These are phyloP conservation scores for Peronospora farinosa DNA, from an alignment of 352 stramenopile genomes.

Conservation along the genomic window DNA sequence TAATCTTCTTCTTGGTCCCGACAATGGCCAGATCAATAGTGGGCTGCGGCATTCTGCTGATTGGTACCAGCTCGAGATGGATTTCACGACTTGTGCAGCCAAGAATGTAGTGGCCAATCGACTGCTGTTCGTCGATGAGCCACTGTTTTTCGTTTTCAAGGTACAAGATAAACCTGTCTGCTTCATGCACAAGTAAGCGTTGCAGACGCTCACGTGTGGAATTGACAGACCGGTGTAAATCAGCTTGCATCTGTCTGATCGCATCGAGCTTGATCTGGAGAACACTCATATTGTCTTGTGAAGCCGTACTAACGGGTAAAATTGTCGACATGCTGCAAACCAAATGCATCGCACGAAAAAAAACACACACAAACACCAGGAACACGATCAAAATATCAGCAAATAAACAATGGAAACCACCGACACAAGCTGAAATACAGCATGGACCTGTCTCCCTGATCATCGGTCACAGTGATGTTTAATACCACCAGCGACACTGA, in stretches of 20 bases:
- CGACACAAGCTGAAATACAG: neutral
- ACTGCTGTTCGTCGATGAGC: conserved; percentile 49
- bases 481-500: conserved; percentile 30
- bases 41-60: conserved; percentile 59
- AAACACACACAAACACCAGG: conserved; percentile 6
- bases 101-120: conserved; percentile 39
- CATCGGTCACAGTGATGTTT: conserved; percentile 28
- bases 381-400: neutral
- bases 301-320: conserved; percentile 34
- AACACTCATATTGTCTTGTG: conserved; percentile 30
- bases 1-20: conserved; percentile 69
- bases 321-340: conserved; percentile 27
- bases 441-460: conserved; percentile 28
- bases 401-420: neutral
- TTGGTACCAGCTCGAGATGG: conserved; percentile 28
- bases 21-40: conserved; percentile 54
- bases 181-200: conserved; percentile 22
- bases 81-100: conserved; percentile 27
- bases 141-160: conserved; percentile 33
- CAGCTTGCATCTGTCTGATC: conserved; percentile 41
- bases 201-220: conserved; percentile 5
- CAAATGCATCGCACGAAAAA: neutral
- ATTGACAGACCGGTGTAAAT: conserved; percentile 12
- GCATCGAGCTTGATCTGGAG: conserved; percentile 58
- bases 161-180: conserved; percentile 48